Conservation (phyloP, 345 rosid genomes). For the Euphorbia tirucalli region DNA sequence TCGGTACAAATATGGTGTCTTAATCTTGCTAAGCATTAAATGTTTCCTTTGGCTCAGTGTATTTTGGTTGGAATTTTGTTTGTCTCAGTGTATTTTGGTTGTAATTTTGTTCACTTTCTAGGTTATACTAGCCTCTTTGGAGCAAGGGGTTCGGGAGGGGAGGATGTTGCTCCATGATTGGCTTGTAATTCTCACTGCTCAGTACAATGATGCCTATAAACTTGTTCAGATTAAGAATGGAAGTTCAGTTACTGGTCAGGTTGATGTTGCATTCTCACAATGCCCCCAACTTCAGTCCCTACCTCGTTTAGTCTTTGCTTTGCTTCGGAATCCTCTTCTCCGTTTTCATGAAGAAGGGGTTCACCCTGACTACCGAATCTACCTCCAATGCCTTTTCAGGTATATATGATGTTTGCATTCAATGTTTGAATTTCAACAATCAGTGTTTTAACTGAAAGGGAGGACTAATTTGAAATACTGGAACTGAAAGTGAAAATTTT, state of each 20-base stretch:
- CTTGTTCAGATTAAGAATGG: slow-evolving; percentile 64
- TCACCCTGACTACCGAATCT: slow-evolving; percentile 92
- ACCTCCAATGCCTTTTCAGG: slow-evolving; percentile 98
- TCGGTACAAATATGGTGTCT: no score
- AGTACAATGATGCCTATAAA: slow-evolving; percentile 70
- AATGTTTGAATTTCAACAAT: neutral
- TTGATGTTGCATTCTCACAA: slow-evolving; percentile 83
- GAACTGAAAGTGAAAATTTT: neutral
- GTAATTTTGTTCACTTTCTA: slow-evolving; percentile 20
- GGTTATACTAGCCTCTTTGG: slow-evolving; percentile 89
- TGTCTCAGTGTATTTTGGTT: neutral
- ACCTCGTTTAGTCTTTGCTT: slow-evolving; percentile 86
- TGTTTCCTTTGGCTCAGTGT: no score
- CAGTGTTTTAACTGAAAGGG: neutral
- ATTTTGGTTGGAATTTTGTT: no score
- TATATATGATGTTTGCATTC: slow-evolving; percentile 23
- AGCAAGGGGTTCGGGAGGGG: slow-evolving; percentile 92
- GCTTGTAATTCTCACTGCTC: slow-evolving; percentile 89
- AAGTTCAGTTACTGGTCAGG: slow-evolving; percentile 52
- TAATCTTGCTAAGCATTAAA: neutral
- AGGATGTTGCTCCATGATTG: slow-evolving; percentile 92
- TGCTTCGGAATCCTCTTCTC: slow-evolving; percentile 90
- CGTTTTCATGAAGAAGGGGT: slow-evolving; percentile 98
- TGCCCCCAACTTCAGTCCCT: slow-evolving; percentile 89
- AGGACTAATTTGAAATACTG: neutral